Evolutionary conservation across 768 basidiomycete species (phyloP).

Genomic region (Tephrocybe sp.): DNA sequence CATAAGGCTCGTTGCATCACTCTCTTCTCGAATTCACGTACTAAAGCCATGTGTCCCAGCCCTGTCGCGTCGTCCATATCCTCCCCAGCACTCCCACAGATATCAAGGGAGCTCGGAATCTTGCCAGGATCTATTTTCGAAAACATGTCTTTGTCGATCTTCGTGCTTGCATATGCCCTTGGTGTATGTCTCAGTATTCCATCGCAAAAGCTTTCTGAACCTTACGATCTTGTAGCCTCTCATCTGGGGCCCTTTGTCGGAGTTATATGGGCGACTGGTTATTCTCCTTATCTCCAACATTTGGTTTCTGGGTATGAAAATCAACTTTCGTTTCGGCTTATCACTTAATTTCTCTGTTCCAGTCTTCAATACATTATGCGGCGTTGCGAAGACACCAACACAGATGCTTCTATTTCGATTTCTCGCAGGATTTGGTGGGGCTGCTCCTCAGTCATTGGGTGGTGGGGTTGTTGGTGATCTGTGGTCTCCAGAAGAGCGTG

Average conservation of each 20-base stretch:
- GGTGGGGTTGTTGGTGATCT: constrained; percentile 57
- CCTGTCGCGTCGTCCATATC: constrained; percentile 34
- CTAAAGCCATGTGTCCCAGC: constrained; percentile 11
- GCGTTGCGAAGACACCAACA: constrained; percentile 48
- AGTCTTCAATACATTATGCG: constrained; percentile 51
- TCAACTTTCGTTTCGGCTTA: constrained; percentile 12
- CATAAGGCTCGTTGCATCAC: constrained; percentile 30
- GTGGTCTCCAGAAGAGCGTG: constrained; percentile 52
- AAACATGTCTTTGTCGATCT: constrained; percentile 42
- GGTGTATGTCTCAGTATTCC: constrained; percentile 18
- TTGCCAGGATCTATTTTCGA: constrained; percentile 31
- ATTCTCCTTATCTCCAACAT: constrained; percentile 59
- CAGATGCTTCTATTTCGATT: constrained; percentile 63
- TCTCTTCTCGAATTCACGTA: not conserved
- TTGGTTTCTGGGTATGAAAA: constrained; percentile 53
- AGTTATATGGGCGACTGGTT: constrained; percentile 39
- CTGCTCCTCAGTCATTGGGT: constrained; percentile 61
- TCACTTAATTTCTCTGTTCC: not conserved
- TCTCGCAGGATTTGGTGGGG: constrained; percentile 62
- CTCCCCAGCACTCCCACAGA: constrained; percentile 27
- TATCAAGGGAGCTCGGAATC: constrained; percentile 27
- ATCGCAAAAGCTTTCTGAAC: not conserved
- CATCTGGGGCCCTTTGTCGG: constrained; percentile 38
- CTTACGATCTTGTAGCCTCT: constrained; percentile 25
- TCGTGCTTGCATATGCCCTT: constrained; percentile 39